Evolutionary conservation across 2,329 filamentous ascomycete species (phyloP).

Genomic region (Xylaria sp.): DNA sequence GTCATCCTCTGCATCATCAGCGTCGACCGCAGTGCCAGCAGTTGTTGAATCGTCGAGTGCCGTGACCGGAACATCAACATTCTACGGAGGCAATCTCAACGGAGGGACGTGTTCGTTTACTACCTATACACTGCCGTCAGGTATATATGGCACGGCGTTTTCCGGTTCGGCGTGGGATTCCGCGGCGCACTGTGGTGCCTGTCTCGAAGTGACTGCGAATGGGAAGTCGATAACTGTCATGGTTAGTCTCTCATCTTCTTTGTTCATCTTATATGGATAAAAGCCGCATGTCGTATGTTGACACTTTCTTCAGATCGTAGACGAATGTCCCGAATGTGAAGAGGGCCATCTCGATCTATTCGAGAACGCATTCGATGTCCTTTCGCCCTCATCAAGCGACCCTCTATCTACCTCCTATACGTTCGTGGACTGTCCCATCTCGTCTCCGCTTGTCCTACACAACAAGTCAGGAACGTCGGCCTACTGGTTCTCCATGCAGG

Average conservation of each 20-base stretch:
- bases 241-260: slow-evolving; percentile 55
- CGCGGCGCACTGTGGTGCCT: slow-evolving; percentile 69
- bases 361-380: slow-evolving; percentile 54
- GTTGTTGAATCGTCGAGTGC: slow-evolving; percentile 35
- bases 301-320: slow-evolving; percentile 54
- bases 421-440: slow-evolving; percentile 56
- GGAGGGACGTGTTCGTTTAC: slow-evolving; percentile 73
- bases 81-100: slow-evolving; percentile 65
- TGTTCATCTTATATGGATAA: neutral
- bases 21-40: slow-evolving; percentile 5
- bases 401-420: slow-evolving; percentile 56
- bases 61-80: slow-evolving; percentile 59
- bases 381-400: slow-evolving; percentile 53
- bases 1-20: slow-evolving; percentile 6
- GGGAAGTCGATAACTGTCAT: slow-evolving; percentile 72
- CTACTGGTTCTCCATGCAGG: slow-evolving; percentile 68
- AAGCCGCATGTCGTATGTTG: neutral
- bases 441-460: slow-evolving; percentile 55
- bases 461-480: slow-evolving; percentile 58
- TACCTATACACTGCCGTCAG: slow-evolving; percentile 69
- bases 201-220: slow-evolving; percentile 67
- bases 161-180: slow-evolving; percentile 68
- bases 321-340: slow-evolving; percentile 58
- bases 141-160: slow-evolving; percentile 70
- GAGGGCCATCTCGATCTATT: slow-evolving; percentile 59